phyloP scores from a whole-genome alignment of 768 basidiomycete species.

The Porpolomopsis calyptriformis region DNA sequence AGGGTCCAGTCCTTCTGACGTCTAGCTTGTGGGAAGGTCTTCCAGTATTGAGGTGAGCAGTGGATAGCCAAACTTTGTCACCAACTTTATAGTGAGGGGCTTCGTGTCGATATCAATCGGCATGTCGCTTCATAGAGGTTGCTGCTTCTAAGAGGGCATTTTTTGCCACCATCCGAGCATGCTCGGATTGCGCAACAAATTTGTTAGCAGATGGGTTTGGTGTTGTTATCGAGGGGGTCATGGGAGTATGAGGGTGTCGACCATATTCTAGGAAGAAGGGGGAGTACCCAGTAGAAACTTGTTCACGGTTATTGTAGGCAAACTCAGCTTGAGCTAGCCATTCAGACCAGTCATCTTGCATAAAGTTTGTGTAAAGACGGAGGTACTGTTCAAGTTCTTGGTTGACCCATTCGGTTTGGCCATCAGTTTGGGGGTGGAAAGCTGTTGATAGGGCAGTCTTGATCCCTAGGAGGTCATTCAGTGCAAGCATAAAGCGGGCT shows the following conservation, averaged over 20 bases:
- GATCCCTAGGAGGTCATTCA: background rate
- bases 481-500: background rate
- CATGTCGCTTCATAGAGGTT: background rate
- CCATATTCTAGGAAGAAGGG: background rate
- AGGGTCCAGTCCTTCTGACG: conserved; percentile 18
- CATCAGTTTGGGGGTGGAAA: background rate
- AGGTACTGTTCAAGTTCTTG: conserved; percentile 12
- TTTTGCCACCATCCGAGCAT: background rate
- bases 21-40: conserved; percentile 15
- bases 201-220: background rate
- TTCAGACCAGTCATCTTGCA: conserved; percentile 23
- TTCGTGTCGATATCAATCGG: no score
- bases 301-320: conserved; percentile 20
- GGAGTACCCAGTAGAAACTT: background rate
- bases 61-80: conserved; percentile 17
- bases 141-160: background rate
- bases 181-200: background rate
- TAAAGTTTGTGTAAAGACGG: conserved; percentile 16
- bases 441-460: background rate
- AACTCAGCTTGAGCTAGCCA: conserved; percentile 23
- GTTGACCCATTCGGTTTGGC: background rate
- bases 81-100: conserved; percentile 12
- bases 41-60: conserved; percentile 9
- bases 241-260: background rate
- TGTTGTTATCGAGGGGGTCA: background rate